Conservation (phyloP, 202 grass and related monocot species). For the Zoysia matrella region DNA sequence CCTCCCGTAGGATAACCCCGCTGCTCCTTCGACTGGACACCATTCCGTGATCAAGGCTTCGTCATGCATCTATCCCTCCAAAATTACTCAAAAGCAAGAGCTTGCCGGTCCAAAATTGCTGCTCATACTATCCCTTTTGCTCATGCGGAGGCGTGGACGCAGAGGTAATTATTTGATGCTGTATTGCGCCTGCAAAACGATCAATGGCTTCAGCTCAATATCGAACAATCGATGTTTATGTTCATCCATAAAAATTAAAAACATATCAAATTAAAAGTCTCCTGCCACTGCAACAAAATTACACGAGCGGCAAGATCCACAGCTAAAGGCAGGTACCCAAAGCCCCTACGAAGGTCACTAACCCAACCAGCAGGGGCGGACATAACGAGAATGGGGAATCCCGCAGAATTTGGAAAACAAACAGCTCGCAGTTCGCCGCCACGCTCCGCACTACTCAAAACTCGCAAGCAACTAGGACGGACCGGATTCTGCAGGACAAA, state of each 20-base stretch:
- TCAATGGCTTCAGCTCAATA: slow-evolving; percentile 15
- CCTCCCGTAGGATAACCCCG: slow-evolving; percentile 58
- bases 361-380: neutral
- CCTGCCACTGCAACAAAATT: neutral
- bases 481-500: slow-evolving; percentile 29
- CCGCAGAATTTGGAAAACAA: neutral
- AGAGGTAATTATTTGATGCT: neutral
- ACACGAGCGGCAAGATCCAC: slow-evolving; percentile 27
- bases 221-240: neutral
- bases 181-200: neutral
- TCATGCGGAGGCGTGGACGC: slow-evolving; percentile 7
- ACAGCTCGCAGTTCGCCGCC: slow-evolving; percentile 1
- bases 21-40: slow-evolving; percentile 71
- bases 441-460: neutral
- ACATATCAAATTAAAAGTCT: slow-evolving; percentile 8
- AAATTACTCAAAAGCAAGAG: slow-evolving; percentile 37
- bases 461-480: slow-evolving; percentile 5
- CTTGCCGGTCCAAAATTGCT: slow-evolving; percentile 8
- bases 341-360: neutral
- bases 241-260: neutral
- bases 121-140: slow-evolving; percentile 11
- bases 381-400: neutral
- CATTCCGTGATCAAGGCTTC: slow-evolving; percentile 57
- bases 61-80: slow-evolving; percentile 47
- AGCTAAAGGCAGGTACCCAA: neutral